Evolutionary conservation across 106 monocot genomes (phyloP).

Genomic region (Acorus gramineus): DNA sequence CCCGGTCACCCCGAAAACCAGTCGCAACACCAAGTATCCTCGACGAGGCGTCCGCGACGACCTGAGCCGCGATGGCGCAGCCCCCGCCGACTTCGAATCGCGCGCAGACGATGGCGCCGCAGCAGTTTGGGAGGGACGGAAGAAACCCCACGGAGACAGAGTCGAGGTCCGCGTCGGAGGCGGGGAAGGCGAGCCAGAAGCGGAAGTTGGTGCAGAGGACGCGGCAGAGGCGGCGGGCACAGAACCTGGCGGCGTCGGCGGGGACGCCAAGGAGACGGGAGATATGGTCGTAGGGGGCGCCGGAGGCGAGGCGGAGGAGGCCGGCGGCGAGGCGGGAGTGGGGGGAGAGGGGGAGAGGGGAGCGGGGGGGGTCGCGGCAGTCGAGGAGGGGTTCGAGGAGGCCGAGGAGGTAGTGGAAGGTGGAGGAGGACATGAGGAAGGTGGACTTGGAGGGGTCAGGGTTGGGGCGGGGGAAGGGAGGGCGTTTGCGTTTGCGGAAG

Average conservation of each 20-base stretch:
- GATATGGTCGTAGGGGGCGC: constrained; percentile 39
- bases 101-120: constrained; percentile 43
- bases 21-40: constrained; percentile 39
- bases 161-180: constrained; percentile 8
- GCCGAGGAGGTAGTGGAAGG: constrained; percentile 67
- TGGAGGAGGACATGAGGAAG: constrained; percentile 46
- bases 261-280: constrained; percentile 43
- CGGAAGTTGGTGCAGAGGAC: constrained; percentile 84
- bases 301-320: constrained; percentile 42
- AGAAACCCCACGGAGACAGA: constrained; percentile 19
- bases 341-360: constrained; percentile 14
- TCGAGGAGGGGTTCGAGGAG: constrained; percentile 83
- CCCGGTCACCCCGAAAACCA: constrained; percentile 19
- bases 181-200: constrained; percentile 69
- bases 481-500: constrained; percentile 8
- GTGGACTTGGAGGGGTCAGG: constrained; percentile 33
- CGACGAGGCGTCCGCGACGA: constrained; percentile 40
- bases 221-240: constrained; percentile 52
- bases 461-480: not conserved
- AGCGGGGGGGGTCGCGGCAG: constrained; percentile 13
- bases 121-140: constrained; percentile 30
- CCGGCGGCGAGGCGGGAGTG: constrained; percentile 41
- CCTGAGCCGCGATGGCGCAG: constrained; percentile 21
- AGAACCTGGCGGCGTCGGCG: constrained; percentile 38
- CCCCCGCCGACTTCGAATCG: constrained; percentile 17